Evolutionary conservation across 306 rosid genomes (phyloP).

Genomic region (Dalbergia cultrata): DNA sequence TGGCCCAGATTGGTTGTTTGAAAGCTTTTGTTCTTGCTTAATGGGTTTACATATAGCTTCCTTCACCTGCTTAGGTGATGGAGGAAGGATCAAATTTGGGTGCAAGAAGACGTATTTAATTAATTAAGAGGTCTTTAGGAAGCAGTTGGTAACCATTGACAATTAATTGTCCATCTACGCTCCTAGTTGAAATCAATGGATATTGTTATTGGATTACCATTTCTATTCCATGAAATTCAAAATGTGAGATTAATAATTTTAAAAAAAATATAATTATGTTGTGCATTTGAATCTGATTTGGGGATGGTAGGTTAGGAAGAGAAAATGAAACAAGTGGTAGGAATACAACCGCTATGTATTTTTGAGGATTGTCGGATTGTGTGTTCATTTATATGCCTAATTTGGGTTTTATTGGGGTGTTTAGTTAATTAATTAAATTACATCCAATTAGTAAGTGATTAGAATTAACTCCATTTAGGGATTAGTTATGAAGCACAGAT

Average conservation of each 20-base stretch:
- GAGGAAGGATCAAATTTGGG: not conserved
- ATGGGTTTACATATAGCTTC: not conserved
- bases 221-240: not conserved
- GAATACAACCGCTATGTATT: too few relatives aligned
- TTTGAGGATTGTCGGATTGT: too few relatives aligned
- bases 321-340: conserved; percentile 87
- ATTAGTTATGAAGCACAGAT: too few relatives aligned
- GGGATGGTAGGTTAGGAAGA: conserved; percentile 37
- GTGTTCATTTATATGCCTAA: too few relatives aligned
- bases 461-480: too few relatives aligned
- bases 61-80: conserved; percentile 2
- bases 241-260: not conserved
- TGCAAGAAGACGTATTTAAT: not conserved
- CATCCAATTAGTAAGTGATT: too few relatives aligned
- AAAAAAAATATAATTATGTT: not conserved
- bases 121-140: not conserved
- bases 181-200: not conserved
- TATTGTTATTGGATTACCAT: too few relatives aligned
- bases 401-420: too few relatives aligned
- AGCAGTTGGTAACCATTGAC: not conserved
- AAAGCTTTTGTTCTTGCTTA: conserved; percentile 3
- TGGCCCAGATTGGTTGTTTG: not conserved
- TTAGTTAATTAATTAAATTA: too few relatives aligned
- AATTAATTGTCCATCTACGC: not conserved
- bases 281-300: conserved; percentile 31